Base-by-base conservation (phyloP, 2,329 filamentous ascomycete species). In the Xenoacremonium recifei region DNA sequence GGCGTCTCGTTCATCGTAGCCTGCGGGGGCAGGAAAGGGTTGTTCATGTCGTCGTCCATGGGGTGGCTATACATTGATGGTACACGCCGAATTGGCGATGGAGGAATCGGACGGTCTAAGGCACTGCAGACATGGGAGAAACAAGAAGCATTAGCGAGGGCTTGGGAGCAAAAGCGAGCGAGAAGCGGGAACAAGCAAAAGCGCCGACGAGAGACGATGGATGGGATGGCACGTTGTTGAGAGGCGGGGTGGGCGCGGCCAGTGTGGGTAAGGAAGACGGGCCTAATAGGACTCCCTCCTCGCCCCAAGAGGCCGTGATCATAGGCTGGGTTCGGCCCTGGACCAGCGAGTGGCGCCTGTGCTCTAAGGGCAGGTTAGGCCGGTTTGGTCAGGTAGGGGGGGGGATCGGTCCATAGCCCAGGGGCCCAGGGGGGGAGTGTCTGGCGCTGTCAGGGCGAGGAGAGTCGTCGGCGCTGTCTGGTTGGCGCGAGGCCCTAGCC, bases 1-100 rank as follows among this genome's bases (percentile, higher is more conserved):
- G 84, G 73, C 58, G 80, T 71, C 60, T 95, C 89, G 69, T 85
- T 86, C 57, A 84, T 81, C 42, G 88, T 81, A 55, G 87, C 87
- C 67, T 87, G 83, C 67, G 90, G 84, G 61, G 79, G 79, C n/a
- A n/a, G n/a, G n/a, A n/a, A n/a, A n/a, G n/a, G n/a, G n/a, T n/a
- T n/a, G n/a, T n/a, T n/a, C n/a, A n/a, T n/a, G n/a, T n/a, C n/a
- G n/a, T n/a, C 86, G 69, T 92, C 87, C 79, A 89, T 87, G 57
- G 29, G 49, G 55, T 50, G 66, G 66, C 63, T 66, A 65, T 65
- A 68, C 63, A 67, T 61, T 61, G 60, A 59, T 68, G 49, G 56
- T 62, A 60, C 60, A 65, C 54, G 63, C 63, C 62, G 54, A 59
- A 65, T 65, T 67, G 62, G 61, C 62, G 59, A 53, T 10, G 56